These are phyloP conservation scores for Caryopteris hybrid DNA, from an alignment of 305 asterid genomes.

Conservation along the genomic window DNA sequence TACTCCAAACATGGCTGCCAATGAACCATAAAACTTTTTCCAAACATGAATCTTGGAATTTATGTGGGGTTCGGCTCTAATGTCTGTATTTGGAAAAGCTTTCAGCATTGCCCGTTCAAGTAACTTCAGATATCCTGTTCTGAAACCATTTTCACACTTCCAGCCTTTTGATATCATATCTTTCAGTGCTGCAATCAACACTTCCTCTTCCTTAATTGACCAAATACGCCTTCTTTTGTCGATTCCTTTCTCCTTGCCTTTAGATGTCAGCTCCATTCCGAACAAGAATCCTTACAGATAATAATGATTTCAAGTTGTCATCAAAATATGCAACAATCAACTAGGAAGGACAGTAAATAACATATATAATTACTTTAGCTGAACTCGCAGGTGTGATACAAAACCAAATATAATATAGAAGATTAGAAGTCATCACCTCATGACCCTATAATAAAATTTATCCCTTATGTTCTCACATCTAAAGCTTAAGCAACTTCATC, in stretches of 20 bases:
- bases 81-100: conserved; percentile 23
- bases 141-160: conserved; percentile 27
- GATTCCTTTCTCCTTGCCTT: conserved; percentile 15
- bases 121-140: conserved; percentile 25
- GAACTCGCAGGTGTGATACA: background rate
- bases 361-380: background rate
- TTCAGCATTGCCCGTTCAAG: conserved; percentile 25
- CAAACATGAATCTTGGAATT: conserved; percentile 33
- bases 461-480: background rate
- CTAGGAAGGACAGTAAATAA: background rate
- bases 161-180: conserved; percentile 29
- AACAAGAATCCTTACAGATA: background rate
- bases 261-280: conserved; percentile 19
- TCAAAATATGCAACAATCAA: background rate
- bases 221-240: conserved; percentile 28
- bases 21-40: conserved; percentile 18
- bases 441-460: background rate
- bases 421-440: background rate
- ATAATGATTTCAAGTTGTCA: background rate
- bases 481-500: background rate
- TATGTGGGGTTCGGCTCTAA: conserved; percentile 29
- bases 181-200: conserved; percentile 23
- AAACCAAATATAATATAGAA: background rate
- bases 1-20: conserved; percentile 22
- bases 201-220: conserved; percentile 30